Evolutionary conservation across 75 land plant species (phyloP).

Genomic region (Pinus albicaulis): DNA sequence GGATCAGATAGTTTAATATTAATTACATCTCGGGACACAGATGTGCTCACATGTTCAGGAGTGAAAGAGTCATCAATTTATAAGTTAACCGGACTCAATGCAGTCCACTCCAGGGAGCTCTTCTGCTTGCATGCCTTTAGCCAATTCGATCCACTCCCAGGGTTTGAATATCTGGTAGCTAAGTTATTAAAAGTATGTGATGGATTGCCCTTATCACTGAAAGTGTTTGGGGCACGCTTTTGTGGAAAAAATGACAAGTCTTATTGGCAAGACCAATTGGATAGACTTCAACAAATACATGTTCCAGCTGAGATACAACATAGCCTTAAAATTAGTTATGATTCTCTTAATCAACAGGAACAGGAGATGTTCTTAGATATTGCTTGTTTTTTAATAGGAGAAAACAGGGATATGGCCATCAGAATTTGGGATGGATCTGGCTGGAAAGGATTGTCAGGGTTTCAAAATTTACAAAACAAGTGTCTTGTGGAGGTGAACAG

Average conservation of each 20-base stretch:
- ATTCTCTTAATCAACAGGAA: neutral
- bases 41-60: too few species aligned
- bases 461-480: neutral
- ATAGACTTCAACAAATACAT: neutral
- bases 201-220: neutral
- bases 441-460: neutral
- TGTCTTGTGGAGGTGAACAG: neutral
- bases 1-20: too few species aligned
- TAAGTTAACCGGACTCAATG: neutral
- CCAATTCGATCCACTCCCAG: neutral
- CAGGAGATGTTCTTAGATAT: neutral
- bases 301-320: neutral
- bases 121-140: constrained; percentile 3
- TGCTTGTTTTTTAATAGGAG: neutral
- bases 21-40: neutral
- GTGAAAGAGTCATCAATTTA: neutral
- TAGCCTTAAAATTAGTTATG: neutral
- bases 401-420: neutral
- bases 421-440: neutral
- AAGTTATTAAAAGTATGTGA: neutral
- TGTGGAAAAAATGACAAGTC: neutral
- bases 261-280: neutral
- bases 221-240: neutral
- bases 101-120: neutral
- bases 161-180: neutral